Conservation (phyloP, 352 stramenopile genomes). For the Phytopythium helicoides region DNA sequence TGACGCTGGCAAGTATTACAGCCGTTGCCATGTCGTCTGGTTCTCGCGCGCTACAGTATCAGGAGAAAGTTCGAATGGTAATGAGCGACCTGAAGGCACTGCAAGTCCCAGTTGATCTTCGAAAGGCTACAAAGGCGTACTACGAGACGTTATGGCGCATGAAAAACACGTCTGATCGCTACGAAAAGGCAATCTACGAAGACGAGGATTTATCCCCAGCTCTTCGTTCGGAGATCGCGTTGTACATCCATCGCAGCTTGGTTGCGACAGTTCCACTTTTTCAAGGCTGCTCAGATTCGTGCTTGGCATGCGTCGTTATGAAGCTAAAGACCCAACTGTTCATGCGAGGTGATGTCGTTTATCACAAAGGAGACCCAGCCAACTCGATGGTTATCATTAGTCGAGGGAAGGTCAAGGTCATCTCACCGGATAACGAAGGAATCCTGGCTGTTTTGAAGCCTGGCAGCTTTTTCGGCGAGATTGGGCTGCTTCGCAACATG, state of each 20-base stretch:
- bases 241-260: conserved; percentile 57
- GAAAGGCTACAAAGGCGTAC: conserved; percentile 48
- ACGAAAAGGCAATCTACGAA: conserved; percentile 69
- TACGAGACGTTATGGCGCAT: conserved; percentile 68
- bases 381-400: conserved; percentile 69
- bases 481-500: conserved; percentile 53
- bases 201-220: conserved; percentile 58
- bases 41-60: conserved; percentile 52
- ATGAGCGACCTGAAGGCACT: conserved; percentile 67
- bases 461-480: conserved; percentile 64
- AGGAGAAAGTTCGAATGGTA: conserved; percentile 56
- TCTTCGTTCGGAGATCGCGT: conserved; percentile 51
- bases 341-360: conserved; percentile 59
- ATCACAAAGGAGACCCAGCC: conserved; percentile 53
- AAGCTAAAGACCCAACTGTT: conserved; percentile 55
- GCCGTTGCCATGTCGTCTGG: conserved; percentile 42
- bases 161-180: conserved; percentile 65
- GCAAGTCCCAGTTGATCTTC: conserved; percentile 47
- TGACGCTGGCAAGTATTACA: conserved; percentile 54
- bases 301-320: conserved; percentile 56
- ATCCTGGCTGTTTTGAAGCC: conserved; percentile 56
- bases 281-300: conserved; percentile 53
- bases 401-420: conserved; percentile 60
- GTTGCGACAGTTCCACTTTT: conserved; percentile 58
- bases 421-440: conserved; percentile 47